Percentiles rank a stretch among this genome's conserved stretches.
These are phyloP conservation scores for Diaporthe longicolla DNA, from an alignment of 2,329 filamentous ascomycete genomes.

Conservation along the genomic window DNA sequence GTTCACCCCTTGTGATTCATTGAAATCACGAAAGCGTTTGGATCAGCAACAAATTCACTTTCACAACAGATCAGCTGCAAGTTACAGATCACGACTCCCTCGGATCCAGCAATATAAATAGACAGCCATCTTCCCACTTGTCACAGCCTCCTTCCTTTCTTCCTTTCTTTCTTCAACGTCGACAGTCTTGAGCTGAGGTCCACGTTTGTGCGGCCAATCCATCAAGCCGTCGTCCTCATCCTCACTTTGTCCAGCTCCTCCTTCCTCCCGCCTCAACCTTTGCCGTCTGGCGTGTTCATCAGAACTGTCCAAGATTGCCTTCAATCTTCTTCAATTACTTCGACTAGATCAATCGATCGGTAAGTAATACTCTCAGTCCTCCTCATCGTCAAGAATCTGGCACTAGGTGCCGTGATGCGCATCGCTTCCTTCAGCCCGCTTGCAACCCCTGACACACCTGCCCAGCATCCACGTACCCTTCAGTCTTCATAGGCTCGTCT, in stretches of 20 bases:
- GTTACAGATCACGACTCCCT: not conserved
- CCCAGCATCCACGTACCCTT: no score
- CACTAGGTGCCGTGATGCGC: no score
- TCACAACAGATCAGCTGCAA: no score
- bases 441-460: no score
- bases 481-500: no score
- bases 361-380: not conserved
- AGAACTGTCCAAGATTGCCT: not conserved
- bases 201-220: not conserved
- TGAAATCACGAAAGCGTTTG: not conserved
- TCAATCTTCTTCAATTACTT: not conserved
- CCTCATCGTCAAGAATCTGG: not conserved
- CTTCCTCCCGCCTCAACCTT: not conserved
- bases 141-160: not conserved
- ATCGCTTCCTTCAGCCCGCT: no score
- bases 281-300: not conserved
- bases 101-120: not conserved
- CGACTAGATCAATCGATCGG: not conserved
- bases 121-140: not conserved
- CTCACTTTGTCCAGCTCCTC: not conserved
- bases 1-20: not conserved
- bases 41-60: not conserved
- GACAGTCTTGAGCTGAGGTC: not conserved
- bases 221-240: not conserved
- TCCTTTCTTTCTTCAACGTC: not conserved